A percentile compares a stretch with the other conserved stretches of the same genome.
phyloP scores from a whole-genome alignment of 306 rosid genomes.

The Echinosophora koreensis region DNA sequence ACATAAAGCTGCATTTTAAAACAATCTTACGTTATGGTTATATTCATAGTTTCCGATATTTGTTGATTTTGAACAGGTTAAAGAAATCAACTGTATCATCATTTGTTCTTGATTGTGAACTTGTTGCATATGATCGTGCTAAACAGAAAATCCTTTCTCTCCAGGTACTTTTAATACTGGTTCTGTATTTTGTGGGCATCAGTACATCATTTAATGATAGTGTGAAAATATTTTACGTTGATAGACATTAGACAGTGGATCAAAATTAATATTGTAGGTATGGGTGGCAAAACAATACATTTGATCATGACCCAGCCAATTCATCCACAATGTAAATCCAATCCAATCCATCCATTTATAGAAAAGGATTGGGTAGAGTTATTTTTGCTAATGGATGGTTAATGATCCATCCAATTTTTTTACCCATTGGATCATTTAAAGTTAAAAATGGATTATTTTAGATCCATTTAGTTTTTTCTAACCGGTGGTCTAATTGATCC shows the following conservation, averaged over 20 bases:
- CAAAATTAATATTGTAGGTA: background rate
- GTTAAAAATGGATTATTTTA: no score
- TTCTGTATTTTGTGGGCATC: background rate
- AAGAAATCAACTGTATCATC: conserved; percentile 79
- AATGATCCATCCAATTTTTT: no score
- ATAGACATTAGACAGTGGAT: background rate
- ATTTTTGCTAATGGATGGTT: no score
- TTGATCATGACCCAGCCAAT: no score
- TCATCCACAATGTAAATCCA: no score
- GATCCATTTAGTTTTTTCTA: no score
- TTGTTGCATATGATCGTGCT: conserved; percentile 86
- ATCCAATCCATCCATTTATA: no score
- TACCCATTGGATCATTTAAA: no score
- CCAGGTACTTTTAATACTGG: conserved; percentile 67
- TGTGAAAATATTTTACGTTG: background rate
- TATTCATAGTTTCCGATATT: conserved; percentile 45
- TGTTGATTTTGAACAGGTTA: conserved; percentile 64
- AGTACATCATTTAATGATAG: conserved; percentile 30
- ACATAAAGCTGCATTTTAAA: background rate
- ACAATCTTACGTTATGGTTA: conserved; percentile 2
- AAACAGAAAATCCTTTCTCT: conserved; percentile 73
- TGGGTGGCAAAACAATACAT: no score
- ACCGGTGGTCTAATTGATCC: no score
- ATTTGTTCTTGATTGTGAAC: conserved; percentile 90
- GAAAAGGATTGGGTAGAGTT: no score